These are phyloP conservation scores for Fremontodendron californicum DNA, from an alignment of 345 rosid species.

Conservation along the genomic window DNA sequence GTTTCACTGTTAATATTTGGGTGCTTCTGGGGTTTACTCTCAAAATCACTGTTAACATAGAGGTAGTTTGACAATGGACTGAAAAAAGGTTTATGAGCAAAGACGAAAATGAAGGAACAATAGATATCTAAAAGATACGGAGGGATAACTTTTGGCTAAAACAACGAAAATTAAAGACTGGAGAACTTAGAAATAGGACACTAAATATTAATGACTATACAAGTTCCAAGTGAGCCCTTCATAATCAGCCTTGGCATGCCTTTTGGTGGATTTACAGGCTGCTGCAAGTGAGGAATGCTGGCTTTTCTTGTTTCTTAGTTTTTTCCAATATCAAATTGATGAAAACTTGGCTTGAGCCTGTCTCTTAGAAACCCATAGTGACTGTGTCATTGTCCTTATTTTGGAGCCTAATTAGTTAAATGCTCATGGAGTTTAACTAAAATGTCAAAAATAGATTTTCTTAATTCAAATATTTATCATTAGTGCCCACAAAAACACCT, in stretches of 20 bases:
- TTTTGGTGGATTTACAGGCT: background rate
- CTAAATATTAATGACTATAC: background rate
- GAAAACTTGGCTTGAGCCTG: background rate
- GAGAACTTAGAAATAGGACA: background rate
- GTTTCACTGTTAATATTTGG: background rate
- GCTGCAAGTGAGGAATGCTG: background rate
- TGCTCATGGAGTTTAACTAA: background rate
- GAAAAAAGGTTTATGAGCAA: background rate
- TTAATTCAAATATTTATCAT: background rate
- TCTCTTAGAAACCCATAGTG: background rate
- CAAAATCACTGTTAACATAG: background rate
- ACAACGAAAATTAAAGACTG: background rate
- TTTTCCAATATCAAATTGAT: background rate
- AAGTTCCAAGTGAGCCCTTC: background rate
- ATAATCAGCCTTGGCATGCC: background rate
- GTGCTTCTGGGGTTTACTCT: background rate
- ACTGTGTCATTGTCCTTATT: background rate
- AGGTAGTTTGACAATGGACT: background rate
- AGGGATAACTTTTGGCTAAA: background rate
- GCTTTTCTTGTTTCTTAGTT: background rate
- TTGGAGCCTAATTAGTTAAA: background rate
- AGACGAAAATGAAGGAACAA: too few relatives aligned
- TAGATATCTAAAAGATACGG: background rate
- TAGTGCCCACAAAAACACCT: background rate
- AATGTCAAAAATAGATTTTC: background rate